Evolutionary conservation across 352 stramenopile genomes (phyloP), one percentile per base, ranked within the genome.

Genomic region (Plasmopara muralis): DNA sequence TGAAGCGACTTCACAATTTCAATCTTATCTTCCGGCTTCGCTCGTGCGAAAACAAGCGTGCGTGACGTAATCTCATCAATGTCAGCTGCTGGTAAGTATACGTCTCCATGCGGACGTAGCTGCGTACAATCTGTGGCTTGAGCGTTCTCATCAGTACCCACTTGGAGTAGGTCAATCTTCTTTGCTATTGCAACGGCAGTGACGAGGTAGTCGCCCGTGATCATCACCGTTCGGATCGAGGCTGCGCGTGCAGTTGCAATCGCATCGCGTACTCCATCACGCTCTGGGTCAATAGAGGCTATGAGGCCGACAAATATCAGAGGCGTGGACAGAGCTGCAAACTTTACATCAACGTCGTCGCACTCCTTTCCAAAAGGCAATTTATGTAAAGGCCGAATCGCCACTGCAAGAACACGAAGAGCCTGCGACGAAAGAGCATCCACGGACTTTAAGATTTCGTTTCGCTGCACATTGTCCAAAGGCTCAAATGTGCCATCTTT

Each of bases 11-110:
- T 88, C 9, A 99, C 95, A 56, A 99, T 96, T 49, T 93, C 85
- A 18, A 98, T 87, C 67, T 99, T 99, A 62, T 99, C 94, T 58
- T 96, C 70, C 0, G 95, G 95, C 53, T 93, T 95, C 10, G 95
- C 94, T 28, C 94, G 85, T 30, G 97, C 97, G 58, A 98, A 98
- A n/a, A 99, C 91, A 4, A 80, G 29, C 4, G 65, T 77, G 37
- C 72, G 74, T 0, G 70, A 83, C 12, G 74, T 87, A 47, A 98
- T 95, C 16, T 77, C 74, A 51, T 98, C 91, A 6, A 98, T 66
- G 44, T 97, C 86, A 15, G 73, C 68, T 7, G 77, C 74, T 0
- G 74, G 58, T 3, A 87, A 51, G 47, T 89, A 89, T n/a, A 65
- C 62, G 7, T 83, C 68, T 6, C 64, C 70, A 12, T 58, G 63